Percentiles rank a stretch among this genome's conserved stretches.
Conservation (phyloP, 2,329 filamentous ascomycete genomes). For the Hypoxylon sp. region DNA sequence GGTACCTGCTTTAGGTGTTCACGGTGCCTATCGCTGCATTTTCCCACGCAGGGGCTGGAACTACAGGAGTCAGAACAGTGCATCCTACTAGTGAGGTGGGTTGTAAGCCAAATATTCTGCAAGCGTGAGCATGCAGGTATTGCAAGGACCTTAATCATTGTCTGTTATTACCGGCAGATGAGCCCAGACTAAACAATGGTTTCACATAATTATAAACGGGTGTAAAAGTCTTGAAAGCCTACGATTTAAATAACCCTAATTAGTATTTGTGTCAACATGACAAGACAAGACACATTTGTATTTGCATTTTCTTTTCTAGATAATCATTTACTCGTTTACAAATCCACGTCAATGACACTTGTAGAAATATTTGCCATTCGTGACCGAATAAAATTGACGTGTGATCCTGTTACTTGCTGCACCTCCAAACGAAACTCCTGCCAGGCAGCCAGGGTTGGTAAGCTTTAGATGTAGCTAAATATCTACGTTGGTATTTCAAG, state of each 20-base stretch:
- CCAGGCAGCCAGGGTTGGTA: too few relatives aligned
- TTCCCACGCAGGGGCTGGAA: constrained; percentile 6
- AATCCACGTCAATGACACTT: constrained; percentile 23
- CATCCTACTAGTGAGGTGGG: background rate
- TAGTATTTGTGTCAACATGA: too few relatives aligned
- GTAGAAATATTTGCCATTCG: constrained; percentile 6
- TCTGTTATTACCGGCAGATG: constrained; percentile 3
- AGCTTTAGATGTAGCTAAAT: too few relatives aligned
- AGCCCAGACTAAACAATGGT: constrained; percentile 2
- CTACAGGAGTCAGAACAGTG: too few relatives aligned
- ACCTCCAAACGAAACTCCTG: constrained; percentile 21
- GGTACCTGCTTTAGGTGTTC: constrained; percentile 17
- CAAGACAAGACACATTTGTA: too few relatives aligned
- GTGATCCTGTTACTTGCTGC: constrained; percentile 25
- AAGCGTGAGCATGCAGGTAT: background rate
- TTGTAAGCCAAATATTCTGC: background rate
- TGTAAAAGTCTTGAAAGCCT: too few relatives aligned
- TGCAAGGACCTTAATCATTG: background rate
- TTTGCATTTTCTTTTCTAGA: background rate
- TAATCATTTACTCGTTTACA: background rate
- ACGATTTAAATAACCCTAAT: too few relatives aligned
- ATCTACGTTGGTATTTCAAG: background rate
- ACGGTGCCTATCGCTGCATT: background rate
- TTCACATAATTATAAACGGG: too few relatives aligned
- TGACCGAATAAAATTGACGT: constrained; percentile 2